These are phyloP conservation scores for Termitomyces sp. DNA, from an alignment of 768 basidiomycete genomes.

Conservation along the genomic window DNA sequence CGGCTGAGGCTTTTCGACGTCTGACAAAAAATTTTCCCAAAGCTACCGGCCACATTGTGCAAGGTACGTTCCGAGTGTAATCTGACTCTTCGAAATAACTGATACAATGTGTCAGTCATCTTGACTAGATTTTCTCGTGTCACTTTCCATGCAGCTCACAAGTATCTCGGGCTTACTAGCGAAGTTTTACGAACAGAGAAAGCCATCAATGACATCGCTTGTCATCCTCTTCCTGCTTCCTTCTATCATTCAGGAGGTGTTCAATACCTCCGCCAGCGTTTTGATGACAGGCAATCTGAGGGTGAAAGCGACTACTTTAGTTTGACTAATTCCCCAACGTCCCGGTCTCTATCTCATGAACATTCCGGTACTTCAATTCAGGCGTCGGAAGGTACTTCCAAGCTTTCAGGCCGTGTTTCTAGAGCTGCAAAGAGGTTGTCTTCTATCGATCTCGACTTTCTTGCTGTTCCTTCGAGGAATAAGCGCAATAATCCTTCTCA, in stretches of 20 bases:
- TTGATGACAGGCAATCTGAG: conserved; percentile 56
- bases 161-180: conserved; percentile 89
- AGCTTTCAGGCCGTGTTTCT: conserved; percentile 16
- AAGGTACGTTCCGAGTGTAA: conserved; percentile 44
- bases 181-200: conserved; percentile 97
- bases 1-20: conserved; percentile 92
- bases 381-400: conserved; percentile 6
- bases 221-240: conserved; percentile 84
- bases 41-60: conserved; percentile 93
- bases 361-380: conserved; percentile 15
- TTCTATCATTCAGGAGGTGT: conserved; percentile 95
- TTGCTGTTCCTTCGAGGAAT: conserved; percentile 1
- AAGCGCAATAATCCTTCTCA: conserved; percentile 10
- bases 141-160: conserved; percentile 96
- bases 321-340: conserved; percentile 23
- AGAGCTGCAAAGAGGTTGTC: conserved; percentile 7
- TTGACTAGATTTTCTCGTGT: conserved; percentile 94
- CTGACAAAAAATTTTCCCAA: conserved; percentile 97
- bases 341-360: conserved; percentile 17
- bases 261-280: conserved; percentile 85
- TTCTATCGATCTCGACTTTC: background rate
- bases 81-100: conserved; percentile 1
- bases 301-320: conserved; percentile 57
- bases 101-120: conserved; percentile 52
- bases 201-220: conserved; percentile 94